phyloP scores from a whole-genome alignment of 2,329 filamentous ascomycete species.

The Aspergillus sp. region DNA sequence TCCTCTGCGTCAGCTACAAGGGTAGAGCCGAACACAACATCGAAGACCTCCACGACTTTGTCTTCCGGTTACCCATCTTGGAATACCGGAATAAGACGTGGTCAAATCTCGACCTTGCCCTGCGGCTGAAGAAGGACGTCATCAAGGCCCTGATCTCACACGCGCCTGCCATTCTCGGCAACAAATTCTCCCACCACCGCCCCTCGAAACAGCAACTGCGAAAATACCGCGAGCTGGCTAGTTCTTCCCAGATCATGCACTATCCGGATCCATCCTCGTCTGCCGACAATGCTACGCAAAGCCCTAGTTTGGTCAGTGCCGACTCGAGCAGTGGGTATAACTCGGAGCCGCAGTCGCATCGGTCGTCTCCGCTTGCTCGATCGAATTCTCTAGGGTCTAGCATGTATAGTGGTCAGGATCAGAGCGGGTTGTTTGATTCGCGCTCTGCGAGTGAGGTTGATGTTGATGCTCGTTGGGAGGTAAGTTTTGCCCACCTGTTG shows the following conservation, averaged over 20 bases:
- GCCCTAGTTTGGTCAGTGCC: conserved; percentile 35
- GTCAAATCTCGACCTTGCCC: conserved; percentile 93
- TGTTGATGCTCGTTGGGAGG: conserved; percentile 45
- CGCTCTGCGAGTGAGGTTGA: conserved; percentile 43
- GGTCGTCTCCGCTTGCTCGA: conserved; percentile 41
- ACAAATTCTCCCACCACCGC: conserved; percentile 91
- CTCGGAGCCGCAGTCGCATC: conserved; percentile 42
- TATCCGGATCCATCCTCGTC: conserved; percentile 36
- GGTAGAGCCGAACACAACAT: conserved; percentile 94
- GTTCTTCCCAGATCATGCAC: conserved; percentile 69
- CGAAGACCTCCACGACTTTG: conserved; percentile 95
- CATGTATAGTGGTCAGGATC: conserved; percentile 29
- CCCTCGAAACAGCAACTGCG: conserved; percentile 79
- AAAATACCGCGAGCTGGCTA: conserved; percentile 82
- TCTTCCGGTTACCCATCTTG: conserved; percentile 90
- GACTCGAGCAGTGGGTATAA: conserved; percentile 44
- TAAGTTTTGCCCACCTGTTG: conserved; percentile 25
- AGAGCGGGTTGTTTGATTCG: conserved; percentile 34
- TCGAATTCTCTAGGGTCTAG: conserved; percentile 43
- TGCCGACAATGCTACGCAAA: conserved; percentile 35
- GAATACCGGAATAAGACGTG: conserved; percentile 99
- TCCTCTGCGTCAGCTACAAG: conserved; percentile 94
- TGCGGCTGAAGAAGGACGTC: conserved; percentile 92
- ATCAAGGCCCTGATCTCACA: conserved; percentile 93
- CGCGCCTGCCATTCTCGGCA: conserved; percentile 93